Evolutionary conservation across 139 green algal species (phyloP).

Genomic region (Chlorella sorokiniana): DNA sequence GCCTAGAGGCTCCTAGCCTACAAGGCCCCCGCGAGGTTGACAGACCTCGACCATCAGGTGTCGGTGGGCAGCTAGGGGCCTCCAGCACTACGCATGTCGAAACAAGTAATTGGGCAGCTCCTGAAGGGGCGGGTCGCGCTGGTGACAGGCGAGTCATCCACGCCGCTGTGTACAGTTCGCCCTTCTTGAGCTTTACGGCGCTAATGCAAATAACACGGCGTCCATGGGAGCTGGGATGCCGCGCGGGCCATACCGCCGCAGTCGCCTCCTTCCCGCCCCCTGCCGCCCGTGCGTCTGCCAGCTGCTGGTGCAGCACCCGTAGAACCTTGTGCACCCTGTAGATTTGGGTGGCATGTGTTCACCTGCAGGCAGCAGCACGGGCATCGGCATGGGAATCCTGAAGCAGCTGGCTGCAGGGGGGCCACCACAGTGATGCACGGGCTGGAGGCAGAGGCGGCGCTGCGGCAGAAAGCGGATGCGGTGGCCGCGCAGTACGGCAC

Average conservation of each 20-base stretch:
- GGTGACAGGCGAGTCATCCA: slow-evolving; percentile 25
- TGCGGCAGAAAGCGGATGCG: slow-evolving; percentile 23
- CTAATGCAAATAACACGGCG: no score
- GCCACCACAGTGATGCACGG: slow-evolving; percentile 60
- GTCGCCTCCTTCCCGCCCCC: no score
- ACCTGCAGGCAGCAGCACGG: slow-evolving; percentile 48
- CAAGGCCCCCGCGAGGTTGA: no score
- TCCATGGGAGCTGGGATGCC: no score
- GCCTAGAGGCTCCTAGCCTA: no score
- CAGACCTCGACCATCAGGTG: no score
- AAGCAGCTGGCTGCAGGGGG: slow-evolving; percentile 44
- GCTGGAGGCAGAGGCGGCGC: slow-evolving; percentile 34
- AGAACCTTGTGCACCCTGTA: not conserved
- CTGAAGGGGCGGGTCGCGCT: slow-evolving; percentile 29
- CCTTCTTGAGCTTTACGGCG: no score
- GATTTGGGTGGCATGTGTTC: not conserved
- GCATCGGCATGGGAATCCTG: slow-evolving; percentile 61
- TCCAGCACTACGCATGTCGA: not conserved
- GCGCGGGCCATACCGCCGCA: no score
- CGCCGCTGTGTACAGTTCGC: no score
- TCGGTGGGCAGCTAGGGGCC: not conserved
- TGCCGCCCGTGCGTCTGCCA: not conserved
- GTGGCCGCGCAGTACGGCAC: slow-evolving; percentile 47
- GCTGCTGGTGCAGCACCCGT: no score
- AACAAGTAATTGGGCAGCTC: slow-evolving; percentile 4